Percentiles rank a stretch among this genome's conserved stretches.
phyloP scores from a whole-genome alignment of 495 filamentous ascomycete genomes.

The Daldinia grandis region DNA sequence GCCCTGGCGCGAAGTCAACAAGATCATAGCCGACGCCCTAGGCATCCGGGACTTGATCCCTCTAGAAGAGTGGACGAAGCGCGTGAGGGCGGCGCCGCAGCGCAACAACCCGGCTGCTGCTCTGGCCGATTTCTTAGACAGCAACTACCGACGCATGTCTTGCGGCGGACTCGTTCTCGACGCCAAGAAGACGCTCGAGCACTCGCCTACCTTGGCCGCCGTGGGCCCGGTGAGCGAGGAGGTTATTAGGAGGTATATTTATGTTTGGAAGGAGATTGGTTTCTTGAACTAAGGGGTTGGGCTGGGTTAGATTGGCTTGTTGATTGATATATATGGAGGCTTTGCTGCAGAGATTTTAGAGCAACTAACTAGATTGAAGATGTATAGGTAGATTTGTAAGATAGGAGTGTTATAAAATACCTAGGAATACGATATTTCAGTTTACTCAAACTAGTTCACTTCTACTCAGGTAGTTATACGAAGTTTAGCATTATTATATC shows the following conservation, averaged over 20 bases:
- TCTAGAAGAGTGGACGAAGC: constrained; percentile 57
- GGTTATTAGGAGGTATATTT: constrained; percentile 52
- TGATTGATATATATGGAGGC: not conserved
- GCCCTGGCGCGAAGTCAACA: constrained; percentile 56
- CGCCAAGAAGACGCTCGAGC: constrained; percentile 49
- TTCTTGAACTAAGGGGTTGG: constrained; percentile 40
- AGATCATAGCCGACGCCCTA: constrained; percentile 54
- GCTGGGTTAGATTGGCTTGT: not conserved
- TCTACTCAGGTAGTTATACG: too few species aligned
- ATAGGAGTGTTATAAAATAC: not conserved
- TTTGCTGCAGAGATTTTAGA: not conserved
- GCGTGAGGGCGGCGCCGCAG: constrained; percentile 50
- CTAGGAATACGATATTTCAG: not conserved
- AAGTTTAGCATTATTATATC: too few species aligned
- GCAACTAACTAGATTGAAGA: not conserved
- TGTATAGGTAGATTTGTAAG: not conserved
- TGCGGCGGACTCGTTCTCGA: constrained; percentile 62
- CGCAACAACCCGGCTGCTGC: constrained; percentile 57
- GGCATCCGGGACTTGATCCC: constrained; percentile 54
- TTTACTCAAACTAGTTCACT: too few species aligned
- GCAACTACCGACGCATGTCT: constrained; percentile 61
- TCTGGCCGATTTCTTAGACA: constrained; percentile 60
- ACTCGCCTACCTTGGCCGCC: constrained; percentile 51
- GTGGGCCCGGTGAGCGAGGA: constrained; percentile 52
- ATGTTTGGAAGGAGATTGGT: constrained; percentile 53